These are phyloP conservation scores for Coemansia sp. DNA, from an alignment of 192 early-diverging fungal species.

Conservation along the genomic window DNA sequence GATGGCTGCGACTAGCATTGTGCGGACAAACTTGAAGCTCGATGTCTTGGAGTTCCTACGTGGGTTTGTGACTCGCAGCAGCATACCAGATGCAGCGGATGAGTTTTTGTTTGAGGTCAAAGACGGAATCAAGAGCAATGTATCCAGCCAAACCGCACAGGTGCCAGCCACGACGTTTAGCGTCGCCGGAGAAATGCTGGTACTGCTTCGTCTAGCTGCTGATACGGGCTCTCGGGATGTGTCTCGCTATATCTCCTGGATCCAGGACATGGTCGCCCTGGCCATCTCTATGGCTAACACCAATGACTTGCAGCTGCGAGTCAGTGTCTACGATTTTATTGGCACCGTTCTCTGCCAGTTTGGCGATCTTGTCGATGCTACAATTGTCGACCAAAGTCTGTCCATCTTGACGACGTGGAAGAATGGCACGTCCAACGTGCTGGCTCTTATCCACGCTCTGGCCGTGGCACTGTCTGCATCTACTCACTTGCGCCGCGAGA, in stretches of 20 bases:
- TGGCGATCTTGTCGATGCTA: conserved; percentile 25
- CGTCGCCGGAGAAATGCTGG: conserved; percentile 18
- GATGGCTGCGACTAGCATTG: conserved; percentile 33
- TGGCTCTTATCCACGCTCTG: conserved; percentile 21
- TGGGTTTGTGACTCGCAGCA: conserved; percentile 14
- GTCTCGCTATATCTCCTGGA: conserved; percentile 25
- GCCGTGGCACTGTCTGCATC: conserved; percentile 14
- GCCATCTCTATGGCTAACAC: conserved; percentile 7
- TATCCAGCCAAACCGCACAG: conserved; percentile 33
- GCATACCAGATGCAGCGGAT: conserved; percentile 14
- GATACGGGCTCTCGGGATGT: conserved; percentile 8
- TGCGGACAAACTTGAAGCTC: conserved; percentile 46
- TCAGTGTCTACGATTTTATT: conserved; percentile 21
- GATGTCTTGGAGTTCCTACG: conserved; percentile 45
- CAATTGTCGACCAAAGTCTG: conserved; percentile 9
- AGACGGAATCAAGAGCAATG: conserved; percentile 18
- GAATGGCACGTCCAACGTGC: conserved; percentile 3
- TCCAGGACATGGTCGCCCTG: conserved; percentile 14
- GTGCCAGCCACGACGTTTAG: conserved; percentile 26
- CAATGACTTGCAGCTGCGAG: conserved; percentile 21
- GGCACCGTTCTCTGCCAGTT: conserved; percentile 22
- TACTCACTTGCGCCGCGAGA: conserved; percentile 19
- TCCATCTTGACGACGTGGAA: conserved; percentile 16
- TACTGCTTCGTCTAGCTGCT: conserved; percentile 21
- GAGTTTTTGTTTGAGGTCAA: conserved; percentile 22